A percentile compares a stretch with the other conserved stretches of the same genome.
These are phyloP conservation scores for Arthromyces matolae DNA, from an alignment of 768 basidiomycete genomes.

Conservation along the genomic window DNA sequence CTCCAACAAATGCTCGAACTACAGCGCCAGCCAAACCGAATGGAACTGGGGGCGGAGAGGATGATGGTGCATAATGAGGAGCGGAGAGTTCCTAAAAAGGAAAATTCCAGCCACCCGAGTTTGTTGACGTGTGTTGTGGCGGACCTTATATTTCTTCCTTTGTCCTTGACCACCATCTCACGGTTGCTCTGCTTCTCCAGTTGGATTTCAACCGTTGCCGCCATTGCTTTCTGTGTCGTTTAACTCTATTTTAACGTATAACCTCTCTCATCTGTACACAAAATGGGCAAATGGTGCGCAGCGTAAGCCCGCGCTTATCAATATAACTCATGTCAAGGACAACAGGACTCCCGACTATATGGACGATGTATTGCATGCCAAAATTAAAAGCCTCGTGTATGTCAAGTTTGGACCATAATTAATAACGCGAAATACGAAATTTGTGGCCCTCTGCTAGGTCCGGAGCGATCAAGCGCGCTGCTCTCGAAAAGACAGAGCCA, in stretches of 20 bases:
- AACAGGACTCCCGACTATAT: conserved; percentile 67
- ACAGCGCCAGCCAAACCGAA: conserved; percentile 28
- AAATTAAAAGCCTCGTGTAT: conserved; percentile 78
- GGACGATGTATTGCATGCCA: conserved; percentile 69
- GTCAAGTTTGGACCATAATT: conserved; percentile 22
- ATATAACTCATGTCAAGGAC: conserved; percentile 13
- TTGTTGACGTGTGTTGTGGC: conserved; percentile 34
- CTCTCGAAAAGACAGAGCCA: conserved; percentile 61
- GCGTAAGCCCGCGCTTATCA: conserved; percentile 11
- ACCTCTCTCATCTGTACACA: conserved; percentile 17
- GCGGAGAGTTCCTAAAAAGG: conserved; percentile 13
- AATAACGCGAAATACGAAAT: conserved; percentile 5
- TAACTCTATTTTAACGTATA: conserved; percentile 19
- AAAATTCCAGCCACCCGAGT: conserved; percentile 22
- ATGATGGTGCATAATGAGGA: conserved; percentile 16
- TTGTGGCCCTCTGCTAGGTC: conserved; percentile 37
- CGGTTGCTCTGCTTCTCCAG: conserved; percentile 6
- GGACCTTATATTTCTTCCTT: conserved; percentile 22
- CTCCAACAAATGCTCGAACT: conserved; percentile 1
- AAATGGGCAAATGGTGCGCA: conserved; percentile 72
- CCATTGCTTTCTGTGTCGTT: not conserved
- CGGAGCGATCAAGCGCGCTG: conserved; percentile 67
- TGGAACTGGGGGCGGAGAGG: conserved; percentile 34
- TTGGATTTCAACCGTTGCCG: conserved; percentile 1
- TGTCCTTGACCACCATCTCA: conserved; percentile 29